phyloP scores from a whole-genome alignment of 495 filamentous ascomycete genomes.

The Penicillium manginii region DNA sequence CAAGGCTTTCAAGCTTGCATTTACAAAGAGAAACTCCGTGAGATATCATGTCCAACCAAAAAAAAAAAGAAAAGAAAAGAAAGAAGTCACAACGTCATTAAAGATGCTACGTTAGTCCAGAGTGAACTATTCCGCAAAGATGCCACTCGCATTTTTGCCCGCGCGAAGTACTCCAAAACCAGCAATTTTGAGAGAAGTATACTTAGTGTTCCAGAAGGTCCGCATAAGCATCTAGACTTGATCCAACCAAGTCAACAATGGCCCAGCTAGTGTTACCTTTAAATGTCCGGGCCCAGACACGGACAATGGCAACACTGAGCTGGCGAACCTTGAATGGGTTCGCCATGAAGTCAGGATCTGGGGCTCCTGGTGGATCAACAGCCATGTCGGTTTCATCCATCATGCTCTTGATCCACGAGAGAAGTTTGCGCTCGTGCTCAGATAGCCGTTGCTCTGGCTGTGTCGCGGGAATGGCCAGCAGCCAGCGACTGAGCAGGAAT shows the following conservation, averaged over 20 bases:
- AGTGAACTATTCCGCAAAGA: not conserved
- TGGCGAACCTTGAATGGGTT: slow-evolving; percentile 51
- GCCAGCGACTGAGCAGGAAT: slow-evolving; percentile 57
- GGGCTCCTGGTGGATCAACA: slow-evolving; percentile 50
- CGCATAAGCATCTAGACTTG: slow-evolving; percentile 48
- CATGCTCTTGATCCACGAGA: slow-evolving; percentile 71
- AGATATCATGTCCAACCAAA: slow-evolving; percentile 19
- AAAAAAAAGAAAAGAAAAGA: slow-evolving; percentile 5
- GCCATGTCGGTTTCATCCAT: slow-evolving; percentile 78
- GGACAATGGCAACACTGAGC: slow-evolving; percentile 55
- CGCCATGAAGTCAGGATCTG: slow-evolving; percentile 48
- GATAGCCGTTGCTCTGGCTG: slow-evolving; percentile 50
- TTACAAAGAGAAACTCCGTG: slow-evolving; percentile 22
- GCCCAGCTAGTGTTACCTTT: slow-evolving; percentile 60
- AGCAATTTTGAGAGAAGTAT: not conserved
- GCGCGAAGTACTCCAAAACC: not conserved
- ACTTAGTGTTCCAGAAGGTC: slow-evolving; percentile 41
- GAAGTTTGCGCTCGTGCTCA: slow-evolving; percentile 64
- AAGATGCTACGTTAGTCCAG: not conserved
- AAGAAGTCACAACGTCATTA: slow-evolving; percentile 19
- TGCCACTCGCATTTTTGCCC: not conserved
- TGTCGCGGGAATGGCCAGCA: slow-evolving; percentile 51
- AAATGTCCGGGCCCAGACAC: slow-evolving; percentile 57
- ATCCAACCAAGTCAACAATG: slow-evolving; percentile 55
- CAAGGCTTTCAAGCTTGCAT: slow-evolving; percentile 16